Percentiles rank a stretch among this genome's conserved stretches.
Conservation (phyloP, 2,329 filamentous ascomycete species). For the Pseudogymnoascus sp. region DNA sequence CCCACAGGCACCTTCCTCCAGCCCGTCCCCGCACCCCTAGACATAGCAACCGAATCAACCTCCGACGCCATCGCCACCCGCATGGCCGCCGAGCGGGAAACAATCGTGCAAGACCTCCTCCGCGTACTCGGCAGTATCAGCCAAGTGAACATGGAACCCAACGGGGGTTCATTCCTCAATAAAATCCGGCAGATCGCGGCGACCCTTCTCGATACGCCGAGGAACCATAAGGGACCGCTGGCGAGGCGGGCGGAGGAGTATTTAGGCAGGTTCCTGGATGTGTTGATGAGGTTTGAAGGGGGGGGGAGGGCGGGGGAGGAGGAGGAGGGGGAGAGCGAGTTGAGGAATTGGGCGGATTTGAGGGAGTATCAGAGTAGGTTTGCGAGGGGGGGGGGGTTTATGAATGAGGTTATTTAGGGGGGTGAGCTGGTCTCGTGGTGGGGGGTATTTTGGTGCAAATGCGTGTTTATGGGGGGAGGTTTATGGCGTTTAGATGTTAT, state of each 20-base stretch:
- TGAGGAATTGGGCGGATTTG: slow-evolving; percentile 70
- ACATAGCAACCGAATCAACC: slow-evolving; percentile 35
- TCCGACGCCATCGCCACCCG: slow-evolving; percentile 34
- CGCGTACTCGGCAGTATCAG: slow-evolving; percentile 68
- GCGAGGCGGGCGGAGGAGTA: slow-evolving; percentile 60
- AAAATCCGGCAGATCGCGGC: slow-evolving; percentile 81
- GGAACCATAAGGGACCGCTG: slow-evolving; percentile 42
- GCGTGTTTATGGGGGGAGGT: too few relatives aligned
- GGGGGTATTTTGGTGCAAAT: too few relatives aligned
- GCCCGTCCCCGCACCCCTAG: slow-evolving; percentile 22
- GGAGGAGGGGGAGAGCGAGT: slow-evolving; percentile 66
- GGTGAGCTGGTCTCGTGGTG: background rate
- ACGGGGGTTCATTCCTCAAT: slow-evolving; percentile 59
- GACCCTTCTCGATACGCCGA: slow-evolving; percentile 61
- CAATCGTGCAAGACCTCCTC: slow-evolving; percentile 73
- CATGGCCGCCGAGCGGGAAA: slow-evolving; percentile 69
- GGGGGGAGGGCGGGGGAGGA: slow-evolving; percentile 24
- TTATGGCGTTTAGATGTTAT: too few relatives aligned
- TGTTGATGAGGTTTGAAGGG: slow-evolving; percentile 62
- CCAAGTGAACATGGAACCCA: slow-evolving; percentile 76
- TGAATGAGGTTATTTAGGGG: slow-evolving; percentile 12
- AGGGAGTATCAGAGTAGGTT: slow-evolving; percentile 71
- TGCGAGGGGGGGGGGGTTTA: slow-evolving; percentile 53
- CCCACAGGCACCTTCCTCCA: slow-evolving; percentile 22
- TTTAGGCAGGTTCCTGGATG: slow-evolving; percentile 63